Evolutionary conservation across 2,329 filamentous ascomycete genomes (phyloP), one percentile per base, ranked within the genome.

Genomic region (Trichoderma lentiforme): DNA sequence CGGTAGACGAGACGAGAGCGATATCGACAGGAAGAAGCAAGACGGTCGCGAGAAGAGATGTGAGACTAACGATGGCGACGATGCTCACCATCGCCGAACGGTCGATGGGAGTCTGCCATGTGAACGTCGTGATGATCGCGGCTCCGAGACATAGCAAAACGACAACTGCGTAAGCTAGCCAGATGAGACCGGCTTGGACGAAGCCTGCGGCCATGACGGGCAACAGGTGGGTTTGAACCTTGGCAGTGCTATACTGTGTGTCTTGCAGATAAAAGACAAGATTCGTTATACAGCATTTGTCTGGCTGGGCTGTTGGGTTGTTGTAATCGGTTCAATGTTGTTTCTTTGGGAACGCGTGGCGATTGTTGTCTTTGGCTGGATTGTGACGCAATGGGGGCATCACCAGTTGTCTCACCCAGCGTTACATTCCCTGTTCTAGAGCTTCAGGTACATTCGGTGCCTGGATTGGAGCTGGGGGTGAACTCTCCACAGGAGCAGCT

Each of bases 21-120:
- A 98, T 94, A 81, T 99, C 96, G 81, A 98, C 95, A 28, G 96
- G 96, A 32, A 98, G 89, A 26, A 99, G 89, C 39, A 99, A 88
- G 32, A 98, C 91, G 1, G 96, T 99, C 15, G 96, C 96, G 70
- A 99, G 90, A 34, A 99, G 88, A 9, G 93, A 89, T 11, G 95
- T 94, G 60, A 97, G 87, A 70, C 94, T 96, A 82, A 98, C 84
- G 76, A 97, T 94, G 80, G 93, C 93, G 76, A 98, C 92, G 68
- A 90, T 86, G 73, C 91, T 97, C 73, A 98, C 94, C 63, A 92
- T 86, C 51, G 90, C 88, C 26, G 94, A 96, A 74, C 96, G 91
- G 72, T 98, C 95, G 77, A 93, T 90, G 39, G 95, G 93, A 12
- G 92, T 91, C 81, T 98, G 95, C 87, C 97, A 98, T 76, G 93